phyloP scores from a whole-genome alignment of 2,329 filamentous ascomycete species.

The Aspergillus sp. region DNA sequence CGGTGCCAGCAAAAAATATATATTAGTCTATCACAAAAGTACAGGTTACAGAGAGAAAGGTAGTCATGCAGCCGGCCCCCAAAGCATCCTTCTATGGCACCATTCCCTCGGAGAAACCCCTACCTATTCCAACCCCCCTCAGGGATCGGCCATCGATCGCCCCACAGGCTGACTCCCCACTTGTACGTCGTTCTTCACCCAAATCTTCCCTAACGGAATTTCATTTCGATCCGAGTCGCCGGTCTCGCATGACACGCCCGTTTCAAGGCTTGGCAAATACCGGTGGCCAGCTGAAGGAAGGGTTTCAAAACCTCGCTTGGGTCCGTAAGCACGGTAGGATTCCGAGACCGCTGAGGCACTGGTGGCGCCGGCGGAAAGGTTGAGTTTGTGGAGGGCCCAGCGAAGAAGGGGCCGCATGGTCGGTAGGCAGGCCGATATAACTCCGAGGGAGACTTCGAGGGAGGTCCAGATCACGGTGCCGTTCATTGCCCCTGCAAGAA shows the following conservation, averaged over 20 bases:
- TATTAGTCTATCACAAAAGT: not conserved
- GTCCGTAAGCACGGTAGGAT: not conserved
- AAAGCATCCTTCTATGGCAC: not conserved
- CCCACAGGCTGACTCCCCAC: not conserved
- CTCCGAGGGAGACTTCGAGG: slow-evolving; percentile 1
- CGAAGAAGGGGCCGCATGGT: not conserved
- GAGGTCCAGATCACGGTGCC: slow-evolving; percentile 5
- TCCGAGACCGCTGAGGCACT: not conserved
- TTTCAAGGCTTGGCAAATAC: not conserved
- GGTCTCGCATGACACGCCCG: not conserved
- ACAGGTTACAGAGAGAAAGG: not conserved
- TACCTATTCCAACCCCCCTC: not conserved
- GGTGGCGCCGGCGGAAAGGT: not conserved
- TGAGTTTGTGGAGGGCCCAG: not conserved
- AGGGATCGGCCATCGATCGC: not conserved
- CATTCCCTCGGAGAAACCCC: not conserved
- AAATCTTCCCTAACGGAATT: not conserved
- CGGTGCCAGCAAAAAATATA: not conserved
- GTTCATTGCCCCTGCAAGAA: slow-evolving; percentile 3
- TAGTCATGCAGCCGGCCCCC: not conserved
- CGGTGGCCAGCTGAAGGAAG: not conserved
- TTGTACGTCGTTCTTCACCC: not conserved
- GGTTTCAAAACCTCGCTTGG: not conserved
- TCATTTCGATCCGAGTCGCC: not conserved
- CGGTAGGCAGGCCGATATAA: slow-evolving; percentile 1